phyloP scores from a whole-genome alignment of 1,284 basidiomycete genomes.

The Pseudozyma sp. region DNA sequence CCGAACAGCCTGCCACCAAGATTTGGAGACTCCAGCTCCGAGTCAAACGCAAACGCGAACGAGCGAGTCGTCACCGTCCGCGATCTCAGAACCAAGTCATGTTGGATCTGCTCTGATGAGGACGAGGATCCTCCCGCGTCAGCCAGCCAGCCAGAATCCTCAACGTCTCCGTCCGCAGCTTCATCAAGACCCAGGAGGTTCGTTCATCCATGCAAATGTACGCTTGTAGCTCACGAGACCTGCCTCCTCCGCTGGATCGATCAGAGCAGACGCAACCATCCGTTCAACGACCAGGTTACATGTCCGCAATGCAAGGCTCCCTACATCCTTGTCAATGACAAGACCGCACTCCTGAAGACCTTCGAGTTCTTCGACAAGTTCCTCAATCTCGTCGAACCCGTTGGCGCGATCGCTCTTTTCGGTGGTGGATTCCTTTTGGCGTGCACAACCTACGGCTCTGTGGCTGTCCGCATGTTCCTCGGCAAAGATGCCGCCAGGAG shows the following conservation, averaged over 20 bases:
- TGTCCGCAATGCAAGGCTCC: slow-evolving; percentile 59
- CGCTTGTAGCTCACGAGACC: slow-evolving; percentile 60
- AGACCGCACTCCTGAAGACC: slow-evolving; percentile 34
- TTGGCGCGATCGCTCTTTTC: slow-evolving; percentile 31
- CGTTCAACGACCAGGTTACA: slow-evolving; percentile 34
- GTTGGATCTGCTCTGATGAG: slow-evolving; percentile 64
- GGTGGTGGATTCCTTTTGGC: slow-evolving; percentile 44
- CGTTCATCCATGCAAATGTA: slow-evolving; percentile 63
- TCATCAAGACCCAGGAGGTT: slow-evolving; percentile 31
- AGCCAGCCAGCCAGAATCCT: background rate
- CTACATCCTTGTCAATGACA: slow-evolving; percentile 52
- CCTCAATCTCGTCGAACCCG: slow-evolving; percentile 29
- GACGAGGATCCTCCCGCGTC: slow-evolving; percentile 43
- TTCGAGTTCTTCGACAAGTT: slow-evolving; percentile 50
- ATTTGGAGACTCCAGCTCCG: slow-evolving; percentile 10
- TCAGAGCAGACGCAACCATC: slow-evolving; percentile 36
- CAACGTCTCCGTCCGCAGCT: background rate
- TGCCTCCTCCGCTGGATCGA: slow-evolving; percentile 61
- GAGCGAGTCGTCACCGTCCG: slow-evolving; percentile 50
- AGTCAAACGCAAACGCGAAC: slow-evolving; percentile 20
- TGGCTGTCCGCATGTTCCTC: slow-evolving; percentile 52
- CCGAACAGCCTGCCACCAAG: slow-evolving; percentile 27
- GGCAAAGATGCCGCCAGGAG: slow-evolving; percentile 49
- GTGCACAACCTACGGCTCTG: slow-evolving; percentile 52
- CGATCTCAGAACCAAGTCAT: slow-evolving; percentile 50